Percentiles rank a stretch among this genome's conserved stretches.
Conservation (phyloP, 768 basidiomycete species). For the Leccinum truebloodii region DNA sequence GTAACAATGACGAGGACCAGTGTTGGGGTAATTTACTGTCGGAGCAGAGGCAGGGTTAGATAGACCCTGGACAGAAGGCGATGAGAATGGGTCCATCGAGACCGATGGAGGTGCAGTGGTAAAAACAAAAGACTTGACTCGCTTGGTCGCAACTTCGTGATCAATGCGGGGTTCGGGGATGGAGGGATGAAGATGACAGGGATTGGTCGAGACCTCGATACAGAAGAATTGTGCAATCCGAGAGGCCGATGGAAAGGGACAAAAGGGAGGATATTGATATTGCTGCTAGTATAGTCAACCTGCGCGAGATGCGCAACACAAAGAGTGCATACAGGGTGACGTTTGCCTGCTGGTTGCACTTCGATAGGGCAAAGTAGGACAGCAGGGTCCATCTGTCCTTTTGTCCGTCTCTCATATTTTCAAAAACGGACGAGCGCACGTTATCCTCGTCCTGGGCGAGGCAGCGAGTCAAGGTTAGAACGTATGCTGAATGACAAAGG, state of each 20-base stretch:
- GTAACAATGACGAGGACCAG: slow-evolving; percentile 86
- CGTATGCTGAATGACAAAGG: background rate
- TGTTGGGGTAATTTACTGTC: slow-evolving; percentile 30
- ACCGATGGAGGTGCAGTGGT: slow-evolving; percentile 37
- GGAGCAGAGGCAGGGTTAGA: slow-evolving; percentile 12
- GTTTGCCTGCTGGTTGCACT: slow-evolving; percentile 71
- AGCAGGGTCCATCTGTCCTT: slow-evolving; percentile 53
- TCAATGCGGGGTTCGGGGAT: slow-evolving; percentile 83
- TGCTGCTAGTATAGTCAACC: slow-evolving; percentile 52
- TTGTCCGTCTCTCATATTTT: slow-evolving; percentile 82
- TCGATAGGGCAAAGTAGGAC: slow-evolving; percentile 74
- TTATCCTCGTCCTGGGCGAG: slow-evolving; percentile 69
- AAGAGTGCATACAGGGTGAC: slow-evolving; percentile 62
- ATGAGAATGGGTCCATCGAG: slow-evolving; percentile 23
- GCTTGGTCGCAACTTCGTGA: slow-evolving; percentile 83
- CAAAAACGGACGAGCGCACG: slow-evolving; percentile 61
- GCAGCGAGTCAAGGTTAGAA: slow-evolving; percentile 13
- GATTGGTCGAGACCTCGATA: slow-evolving; percentile 93
- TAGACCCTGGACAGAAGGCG: slow-evolving; percentile 19
- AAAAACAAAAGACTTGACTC: slow-evolving; percentile 91
- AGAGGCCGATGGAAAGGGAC: slow-evolving; percentile 91
- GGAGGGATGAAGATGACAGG: slow-evolving; percentile 62
- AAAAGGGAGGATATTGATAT: slow-evolving; percentile 60
- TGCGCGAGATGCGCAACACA: background rate
- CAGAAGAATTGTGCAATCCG: slow-evolving; percentile 85